Evolutionary conservation across 805 yeast genomes (phyloP).

Genomic region (Yamadazyma insecticola): DNA sequence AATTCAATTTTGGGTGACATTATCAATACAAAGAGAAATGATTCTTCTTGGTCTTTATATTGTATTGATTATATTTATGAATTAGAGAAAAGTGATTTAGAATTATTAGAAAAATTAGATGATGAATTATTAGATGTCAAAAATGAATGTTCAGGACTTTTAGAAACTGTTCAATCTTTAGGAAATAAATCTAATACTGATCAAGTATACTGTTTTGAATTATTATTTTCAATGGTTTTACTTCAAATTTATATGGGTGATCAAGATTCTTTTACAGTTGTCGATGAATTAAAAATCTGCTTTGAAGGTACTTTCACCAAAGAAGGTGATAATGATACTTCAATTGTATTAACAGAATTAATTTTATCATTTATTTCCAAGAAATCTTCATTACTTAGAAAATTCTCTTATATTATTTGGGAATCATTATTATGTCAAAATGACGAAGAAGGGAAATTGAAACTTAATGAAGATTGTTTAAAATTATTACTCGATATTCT

Average conservation of each 20-base stretch:
- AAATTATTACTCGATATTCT: constrained; percentile 33
- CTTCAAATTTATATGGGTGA: constrained; percentile 76
- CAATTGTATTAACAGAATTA: constrained; percentile 38
- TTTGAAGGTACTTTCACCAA: constrained; percentile 41
- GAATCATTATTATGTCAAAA: constrained; percentile 33
- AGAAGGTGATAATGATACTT: constrained; percentile 28
- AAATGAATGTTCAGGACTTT: constrained; percentile 41
- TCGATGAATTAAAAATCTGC: constrained; percentile 67
- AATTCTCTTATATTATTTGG: constrained; percentile 37
- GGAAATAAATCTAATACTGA: constrained; percentile 29
- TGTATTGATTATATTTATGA: constrained; percentile 38
- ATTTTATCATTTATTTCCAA: constrained; percentile 41
- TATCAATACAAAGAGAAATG: constrained; percentile 40
- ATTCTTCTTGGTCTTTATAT: constrained; percentile 58
- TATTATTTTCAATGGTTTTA: constrained; percentile 70
- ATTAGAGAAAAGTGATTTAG: constrained; percentile 17
- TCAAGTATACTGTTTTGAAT: constrained; percentile 63
- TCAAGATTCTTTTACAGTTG: constrained; percentile 67
- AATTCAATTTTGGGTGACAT: constrained; percentile 63
- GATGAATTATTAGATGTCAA: constrained; percentile 50
- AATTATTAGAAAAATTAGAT: constrained; percentile 44
- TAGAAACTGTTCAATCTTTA: constrained; percentile 27
- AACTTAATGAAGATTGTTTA: constrained; percentile 28
- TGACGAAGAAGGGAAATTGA: constrained; percentile 19
- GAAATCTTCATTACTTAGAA: constrained; percentile 32